A percentile compares a stretch with the other conserved stretches of the same genome.
Evolutionary conservation across 2,329 filamentous ascomycete species (phyloP).

Genomic region (Talaromyces sp.): DNA sequence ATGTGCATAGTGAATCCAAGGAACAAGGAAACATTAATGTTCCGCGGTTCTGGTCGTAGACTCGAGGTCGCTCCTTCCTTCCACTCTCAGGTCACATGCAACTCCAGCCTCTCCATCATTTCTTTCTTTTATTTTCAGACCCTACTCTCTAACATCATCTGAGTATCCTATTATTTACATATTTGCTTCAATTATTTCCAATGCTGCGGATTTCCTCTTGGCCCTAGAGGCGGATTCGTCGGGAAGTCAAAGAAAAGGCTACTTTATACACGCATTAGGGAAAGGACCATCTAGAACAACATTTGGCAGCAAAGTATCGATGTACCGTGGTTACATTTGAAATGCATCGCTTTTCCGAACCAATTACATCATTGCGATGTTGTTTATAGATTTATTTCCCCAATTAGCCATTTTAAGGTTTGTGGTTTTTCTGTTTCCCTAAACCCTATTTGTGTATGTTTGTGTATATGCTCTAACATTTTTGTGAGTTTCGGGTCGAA

Average conservation of each 20-base stretch:
- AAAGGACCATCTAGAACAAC: neutral
- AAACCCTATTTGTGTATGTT: neutral
- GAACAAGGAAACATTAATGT: neutral
- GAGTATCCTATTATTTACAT: neutral
- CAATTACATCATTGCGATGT: neutral
- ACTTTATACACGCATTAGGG: neutral
- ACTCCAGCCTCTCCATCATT: neutral
- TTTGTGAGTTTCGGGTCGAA: neutral
- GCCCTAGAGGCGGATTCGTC: constrained; percentile 3
- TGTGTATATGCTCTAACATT: neutral
- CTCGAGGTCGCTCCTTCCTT: neutral
- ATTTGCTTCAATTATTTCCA: neutral
- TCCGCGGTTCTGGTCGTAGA: neutral
- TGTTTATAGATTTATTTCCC: too few relatives aligned
- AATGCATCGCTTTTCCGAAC: constrained; percentile 5
- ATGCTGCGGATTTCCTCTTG: neutral
- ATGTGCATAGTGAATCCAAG: neutral
- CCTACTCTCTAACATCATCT: neutral
- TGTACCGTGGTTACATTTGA: neutral
- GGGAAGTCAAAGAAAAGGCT: constrained; percentile 4
- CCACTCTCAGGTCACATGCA: neutral
- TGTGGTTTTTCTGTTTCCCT: neutral
- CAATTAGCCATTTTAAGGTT: neutral
- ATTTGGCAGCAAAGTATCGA: neutral
- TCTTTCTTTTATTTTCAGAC: neutral